Conservation (phyloP, 2,329 filamentous ascomycete genomes). For the Lecanosticta acicola region DNA sequence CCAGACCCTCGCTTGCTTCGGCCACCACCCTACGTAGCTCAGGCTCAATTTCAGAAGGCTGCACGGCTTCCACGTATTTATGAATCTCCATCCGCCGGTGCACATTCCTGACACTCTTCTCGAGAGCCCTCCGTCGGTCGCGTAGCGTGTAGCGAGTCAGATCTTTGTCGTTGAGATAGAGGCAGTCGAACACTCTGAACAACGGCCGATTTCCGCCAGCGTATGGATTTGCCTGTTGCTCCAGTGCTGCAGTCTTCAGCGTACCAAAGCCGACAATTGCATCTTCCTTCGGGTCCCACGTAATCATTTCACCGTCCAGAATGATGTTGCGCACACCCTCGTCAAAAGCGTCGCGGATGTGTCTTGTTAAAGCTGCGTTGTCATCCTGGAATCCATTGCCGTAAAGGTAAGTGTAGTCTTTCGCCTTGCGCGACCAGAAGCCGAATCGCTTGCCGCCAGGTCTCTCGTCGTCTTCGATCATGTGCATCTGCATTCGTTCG, state of each 20-base stretch:
- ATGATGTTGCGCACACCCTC: conserved; percentile 78
- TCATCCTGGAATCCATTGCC: conserved; percentile 70
- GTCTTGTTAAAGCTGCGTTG: conserved; percentile 70
- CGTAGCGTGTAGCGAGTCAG: conserved; percentile 77
- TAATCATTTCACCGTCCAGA: conserved; percentile 96
- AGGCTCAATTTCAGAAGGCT: conserved; percentile 68
- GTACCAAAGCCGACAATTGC: conserved; percentile 86
- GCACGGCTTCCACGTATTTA: conserved; percentile 59
- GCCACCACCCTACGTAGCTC: conserved; percentile 76
- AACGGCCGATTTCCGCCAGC: conserved; percentile 64
- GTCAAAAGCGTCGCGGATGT: conserved; percentile 71
- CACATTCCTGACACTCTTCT: conserved; percentile 62
- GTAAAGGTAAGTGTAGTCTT: conserved; percentile 94
- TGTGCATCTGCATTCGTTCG: conserved; percentile 94
- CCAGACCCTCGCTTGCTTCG: conserved; percentile 80
- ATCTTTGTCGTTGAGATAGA: conserved; percentile 76
- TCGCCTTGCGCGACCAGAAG: conserved; percentile 95
- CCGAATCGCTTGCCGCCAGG: conserved; percentile 68
- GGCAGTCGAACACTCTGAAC: conserved; percentile 82
- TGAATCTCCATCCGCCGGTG: conserved; percentile 80
- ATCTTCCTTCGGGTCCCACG: conserved; percentile 84
- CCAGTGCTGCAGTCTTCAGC: conserved; percentile 81
- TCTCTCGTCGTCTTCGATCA: conserved; percentile 63
- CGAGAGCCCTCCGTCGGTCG: conserved; percentile 71
- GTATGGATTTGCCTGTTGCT: conserved; percentile 69